Percentiles rank a stretch among this genome's conserved stretches.
Evolutionary conservation across 2,329 filamentous ascomycete genomes (phyloP).

Genomic region (Fusarium kyushuense): DNA sequence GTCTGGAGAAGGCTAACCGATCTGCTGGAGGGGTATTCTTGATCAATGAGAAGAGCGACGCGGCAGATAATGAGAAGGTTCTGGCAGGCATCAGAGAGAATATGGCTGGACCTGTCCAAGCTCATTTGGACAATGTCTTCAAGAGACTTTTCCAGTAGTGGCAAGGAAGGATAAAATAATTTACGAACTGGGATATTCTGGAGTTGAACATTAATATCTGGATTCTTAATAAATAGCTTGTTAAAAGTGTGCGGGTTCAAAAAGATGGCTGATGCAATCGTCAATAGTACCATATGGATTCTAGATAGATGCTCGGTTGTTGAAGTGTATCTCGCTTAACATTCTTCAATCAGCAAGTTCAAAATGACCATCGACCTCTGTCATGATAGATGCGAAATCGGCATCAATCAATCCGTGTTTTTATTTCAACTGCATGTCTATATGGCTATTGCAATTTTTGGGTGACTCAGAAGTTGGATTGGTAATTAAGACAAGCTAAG

Average conservation of each 20-base stretch:
- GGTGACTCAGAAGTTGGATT: neutral
- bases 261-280: neutral
- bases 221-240: neutral
- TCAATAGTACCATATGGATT: too few species aligned
- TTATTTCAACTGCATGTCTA: neutral
- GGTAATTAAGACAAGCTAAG: too few species aligned
- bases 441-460: neutral
- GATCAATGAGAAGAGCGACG: slow-evolving; percentile 31
- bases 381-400: neutral
- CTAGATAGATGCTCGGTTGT: too few species aligned
- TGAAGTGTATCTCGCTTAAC: too few species aligned
- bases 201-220: neutral
- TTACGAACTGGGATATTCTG: neutral
- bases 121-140: slow-evolving; percentile 13
- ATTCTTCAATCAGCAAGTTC: too few species aligned
- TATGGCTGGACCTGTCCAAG: neutral
- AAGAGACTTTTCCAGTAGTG: neutral
- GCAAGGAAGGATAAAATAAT: rapidly evolving
- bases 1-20: neutral
- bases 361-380: neutral
- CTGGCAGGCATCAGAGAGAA: slow-evolving; percentile 12
- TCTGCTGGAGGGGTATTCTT: slow-evolving; percentile 28
- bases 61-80: slow-evolving; percentile 33
- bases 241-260: neutral
- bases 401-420: neutral